These are phyloP conservation scores for Maudiozyma humilis DNA, from an alignment of 1,139 yeast species.

Conservation along the genomic window DNA sequence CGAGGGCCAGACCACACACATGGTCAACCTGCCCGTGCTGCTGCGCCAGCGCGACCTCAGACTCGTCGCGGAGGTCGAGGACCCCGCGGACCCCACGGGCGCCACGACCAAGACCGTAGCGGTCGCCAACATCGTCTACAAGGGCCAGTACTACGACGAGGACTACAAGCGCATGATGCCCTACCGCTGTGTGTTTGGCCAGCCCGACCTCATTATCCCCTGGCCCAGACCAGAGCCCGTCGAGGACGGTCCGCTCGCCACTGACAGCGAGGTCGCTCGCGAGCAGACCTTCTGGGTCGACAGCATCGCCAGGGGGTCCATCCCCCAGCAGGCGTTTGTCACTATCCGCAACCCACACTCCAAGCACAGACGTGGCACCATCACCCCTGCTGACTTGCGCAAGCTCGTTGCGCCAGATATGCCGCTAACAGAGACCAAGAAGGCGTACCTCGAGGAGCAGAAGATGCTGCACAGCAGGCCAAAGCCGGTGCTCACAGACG, in stretches of 20 bases:
- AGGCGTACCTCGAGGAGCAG: constrained; percentile 44
- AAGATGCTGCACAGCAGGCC: constrained; percentile 41
- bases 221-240: constrained; percentile 78
- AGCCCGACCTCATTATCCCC: constrained; percentile 61
- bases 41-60: constrained; percentile 59
- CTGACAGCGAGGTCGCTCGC: constrained; percentile 52
- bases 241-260: constrained; percentile 54
- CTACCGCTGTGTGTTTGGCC: constrained; percentile 63
- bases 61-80: constrained; percentile 68
- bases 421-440: constrained; percentile 66
- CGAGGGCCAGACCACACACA: constrained; percentile 63
- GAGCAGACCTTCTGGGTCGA: constrained; percentile 72
- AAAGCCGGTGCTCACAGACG: constrained; percentile 50
- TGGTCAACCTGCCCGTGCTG: constrained; percentile 47
- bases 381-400: constrained; percentile 56
- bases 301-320: constrained; percentile 55
- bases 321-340: constrained; percentile 57
- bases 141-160: constrained; percentile 64
- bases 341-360: constrained; percentile 65
- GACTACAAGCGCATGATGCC: constrained; percentile 71
- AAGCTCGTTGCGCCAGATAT: constrained; percentile 61
- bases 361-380: constrained; percentile 45
- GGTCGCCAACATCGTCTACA: constrained; percentile 61
- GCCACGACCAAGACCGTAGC: constrained; percentile 55
- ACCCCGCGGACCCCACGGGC: constrained; percentile 35